These are phyloP conservation scores for Irpex sp. DNA, from an alignment of 1,284 basidiomycete species.

Conservation along the genomic window DNA sequence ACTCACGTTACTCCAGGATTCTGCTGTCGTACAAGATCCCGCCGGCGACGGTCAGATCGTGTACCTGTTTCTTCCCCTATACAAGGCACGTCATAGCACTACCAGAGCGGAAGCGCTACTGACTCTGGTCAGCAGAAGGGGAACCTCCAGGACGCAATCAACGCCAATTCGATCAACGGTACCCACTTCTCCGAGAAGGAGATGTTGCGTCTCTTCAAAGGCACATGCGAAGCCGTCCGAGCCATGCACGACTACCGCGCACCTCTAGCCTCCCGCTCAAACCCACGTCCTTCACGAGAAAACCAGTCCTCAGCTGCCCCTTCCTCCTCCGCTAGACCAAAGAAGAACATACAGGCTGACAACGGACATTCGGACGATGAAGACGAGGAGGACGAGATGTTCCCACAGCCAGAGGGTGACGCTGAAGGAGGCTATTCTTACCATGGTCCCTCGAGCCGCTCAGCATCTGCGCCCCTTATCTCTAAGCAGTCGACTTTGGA, in stretches of 20 bases:
- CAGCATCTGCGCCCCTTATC: conserved; percentile 45
- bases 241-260: conserved; percentile 89
- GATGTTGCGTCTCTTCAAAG: conserved; percentile 87
- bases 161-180: conserved; percentile 80
- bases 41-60: conserved; percentile 94
- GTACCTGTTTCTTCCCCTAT: conserved; percentile 89
- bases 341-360: conserved; percentile 15
- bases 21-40: conserved; percentile 91
- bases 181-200: conserved; percentile 85
- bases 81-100: conserved; percentile 49
- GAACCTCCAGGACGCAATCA: conserved; percentile 95
- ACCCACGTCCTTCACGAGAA: conserved; percentile 22
- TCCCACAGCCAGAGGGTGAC: conserved; percentile 71
- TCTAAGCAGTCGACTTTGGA: conserved; percentile 45
- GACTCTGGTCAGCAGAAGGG: conserved; percentile 51
- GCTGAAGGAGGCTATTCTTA: conserved; percentile 71
- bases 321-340: conserved; percentile 22
- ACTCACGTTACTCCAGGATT: conserved; percentile 53
- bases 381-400: conserved; percentile 55
- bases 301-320: conserved; percentile 24
- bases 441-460: conserved; percentile 43
- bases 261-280: conserved; percentile 33
- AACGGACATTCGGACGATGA: conserved; percentile 46
- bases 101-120: background rate
- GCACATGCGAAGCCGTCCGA: conserved; percentile 89